Conservation (phyloP, 2,329 filamentous ascomycete genomes). For the Aspergillus puulaauensis region DNA sequence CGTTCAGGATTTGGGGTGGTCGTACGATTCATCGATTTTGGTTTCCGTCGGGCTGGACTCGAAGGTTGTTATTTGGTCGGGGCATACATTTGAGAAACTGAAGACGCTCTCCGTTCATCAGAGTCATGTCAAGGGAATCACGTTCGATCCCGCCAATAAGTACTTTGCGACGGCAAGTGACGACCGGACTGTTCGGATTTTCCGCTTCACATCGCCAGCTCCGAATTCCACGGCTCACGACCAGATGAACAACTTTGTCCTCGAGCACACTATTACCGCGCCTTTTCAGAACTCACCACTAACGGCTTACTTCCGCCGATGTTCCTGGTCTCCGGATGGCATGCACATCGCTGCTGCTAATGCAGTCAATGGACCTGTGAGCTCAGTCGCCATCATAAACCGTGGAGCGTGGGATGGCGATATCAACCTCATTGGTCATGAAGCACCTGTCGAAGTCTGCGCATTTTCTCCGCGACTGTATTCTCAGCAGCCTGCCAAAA, state of each 20-base stretch:
- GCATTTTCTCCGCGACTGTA: conserved; percentile 94
- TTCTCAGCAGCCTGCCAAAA: conserved; percentile 63
- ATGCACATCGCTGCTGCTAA: conserved; percentile 97
- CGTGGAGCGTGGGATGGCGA: conserved; percentile 91
- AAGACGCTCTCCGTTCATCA: conserved; percentile 92
- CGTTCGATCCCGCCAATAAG: conserved; percentile 97
- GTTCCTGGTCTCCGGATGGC: conserved; percentile 96
- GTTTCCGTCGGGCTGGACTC: conserved; percentile 96
- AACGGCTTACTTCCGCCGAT: conserved; percentile 94
- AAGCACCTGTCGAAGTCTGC: conserved; percentile 95
- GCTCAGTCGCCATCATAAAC: conserved; percentile 93
- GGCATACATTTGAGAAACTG: conserved; percentile 95
- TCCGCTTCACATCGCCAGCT: conserved; percentile 85
- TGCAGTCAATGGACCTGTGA: conserved; percentile 94
- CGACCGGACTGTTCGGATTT: conserved; percentile 94
- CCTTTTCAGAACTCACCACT: conserved; percentile 90
- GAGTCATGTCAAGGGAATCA: conserved; percentile 97
- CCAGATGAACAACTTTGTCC: conserved; percentile 92
- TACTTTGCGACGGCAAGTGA: conserved; percentile 98
- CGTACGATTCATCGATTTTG: conserved; percentile 88
- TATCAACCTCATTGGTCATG: conserved; percentile 95
- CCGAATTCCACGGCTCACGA: conserved; percentile 93
- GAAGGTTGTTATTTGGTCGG: conserved; percentile 98
- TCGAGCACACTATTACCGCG: conserved; percentile 84
- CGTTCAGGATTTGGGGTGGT: conserved; percentile 97